phyloP scores from a whole-genome alignment of 768 basidiomycete genomes.

The Hypsizygus marmoreus region DNA sequence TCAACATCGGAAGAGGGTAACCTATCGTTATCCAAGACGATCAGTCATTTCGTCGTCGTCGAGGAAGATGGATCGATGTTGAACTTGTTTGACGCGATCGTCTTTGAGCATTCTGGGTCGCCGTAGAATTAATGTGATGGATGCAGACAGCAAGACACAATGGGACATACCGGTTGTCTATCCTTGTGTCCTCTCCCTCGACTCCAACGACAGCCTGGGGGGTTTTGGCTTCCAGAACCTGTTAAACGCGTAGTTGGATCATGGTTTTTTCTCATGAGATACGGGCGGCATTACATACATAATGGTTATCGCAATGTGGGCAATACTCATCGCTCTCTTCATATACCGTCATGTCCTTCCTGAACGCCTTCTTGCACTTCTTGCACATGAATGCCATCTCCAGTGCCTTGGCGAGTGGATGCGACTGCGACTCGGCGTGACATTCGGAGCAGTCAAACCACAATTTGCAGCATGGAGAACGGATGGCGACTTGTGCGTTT shows the following conservation, averaged over 20 bases:
- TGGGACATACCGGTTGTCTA: conserved; percentile 75
- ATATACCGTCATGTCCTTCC: conserved; percentile 90
- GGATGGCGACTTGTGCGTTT: conserved; percentile 94
- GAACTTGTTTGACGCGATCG: conserved; percentile 65
- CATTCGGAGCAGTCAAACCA: conserved; percentile 99
- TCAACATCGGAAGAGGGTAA: not conserved
- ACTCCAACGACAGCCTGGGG: conserved; percentile 84
- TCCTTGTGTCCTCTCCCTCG: conserved; percentile 88
- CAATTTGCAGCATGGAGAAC: conserved; percentile 95
- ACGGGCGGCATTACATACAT: too few relatives aligned
- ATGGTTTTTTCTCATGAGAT: too few relatives aligned
- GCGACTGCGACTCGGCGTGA: conserved; percentile 82
- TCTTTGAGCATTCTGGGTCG: conserved; percentile 96
- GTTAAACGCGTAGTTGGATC: not conserved
- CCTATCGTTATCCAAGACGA: conserved; percentile 13
- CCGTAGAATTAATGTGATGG: conserved; percentile 6
- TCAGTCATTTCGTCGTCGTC: conserved; percentile 19
- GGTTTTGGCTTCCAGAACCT: conserved; percentile 94
- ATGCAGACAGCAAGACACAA: not conserved
- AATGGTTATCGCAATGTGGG: conserved; percentile 98
- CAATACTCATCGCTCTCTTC: conserved; percentile 99
- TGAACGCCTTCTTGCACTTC: conserved; percentile 83
- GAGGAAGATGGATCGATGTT: conserved; percentile 40
- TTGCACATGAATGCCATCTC: conserved; percentile 62
- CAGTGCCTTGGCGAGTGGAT: conserved; percentile 67